A percentile compares a stretch with the other conserved stretches of the same genome.
These are phyloP conservation scores for Salix suchowensis DNA, from an alignment of 345 rosid genomes.

Conservation along the genomic window DNA sequence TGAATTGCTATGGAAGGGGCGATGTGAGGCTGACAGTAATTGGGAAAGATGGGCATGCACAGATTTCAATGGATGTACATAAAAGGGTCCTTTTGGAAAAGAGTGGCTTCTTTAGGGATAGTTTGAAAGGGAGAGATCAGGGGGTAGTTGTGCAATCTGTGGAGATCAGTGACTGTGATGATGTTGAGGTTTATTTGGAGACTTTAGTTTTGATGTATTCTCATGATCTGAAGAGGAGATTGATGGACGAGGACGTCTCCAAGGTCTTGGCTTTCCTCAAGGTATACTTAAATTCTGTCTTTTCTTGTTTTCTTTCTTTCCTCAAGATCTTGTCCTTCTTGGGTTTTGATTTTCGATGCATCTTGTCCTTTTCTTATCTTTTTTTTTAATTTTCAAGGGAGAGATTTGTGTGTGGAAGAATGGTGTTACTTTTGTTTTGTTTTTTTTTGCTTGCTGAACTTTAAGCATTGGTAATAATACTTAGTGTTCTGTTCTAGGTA, in stretches of 20 bases:
- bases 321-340: not conserved
- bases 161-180: slow-evolving; percentile 93
- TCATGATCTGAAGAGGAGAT: slow-evolving; percentile 64
- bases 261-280: slow-evolving; percentile 79
- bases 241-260: slow-evolving; percentile 66
- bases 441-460: not conserved
- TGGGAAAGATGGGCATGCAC: slow-evolving; percentile 56
- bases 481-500: slow-evolving; percentile 41
- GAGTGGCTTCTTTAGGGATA: slow-evolving; percentile 76
- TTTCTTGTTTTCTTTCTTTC: not conserved
- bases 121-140: slow-evolving; percentile 55
- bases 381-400: not conserved
- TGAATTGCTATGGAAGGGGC: slow-evolving; percentile 29
- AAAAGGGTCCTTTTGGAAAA: slow-evolving; percentile 59
- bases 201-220: slow-evolving; percentile 78
- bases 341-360: not conserved
- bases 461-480: slow-evolving; percentile 1
- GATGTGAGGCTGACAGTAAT: slow-evolving; percentile 81
- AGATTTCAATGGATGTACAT: slow-evolving; percentile 75
- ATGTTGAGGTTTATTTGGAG: slow-evolving; percentile 86
- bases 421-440: not conserved
- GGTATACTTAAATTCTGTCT: slow-evolving; percentile 33
- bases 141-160: slow-evolving; percentile 50
- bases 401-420: too few species aligned
- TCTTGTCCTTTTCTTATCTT: not conserved